Evolutionary conservation across 2,329 filamentous ascomycete species (phyloP), one percentile per base, ranked within the genome.

Genomic region (Hypoxylon sp.): DNA sequence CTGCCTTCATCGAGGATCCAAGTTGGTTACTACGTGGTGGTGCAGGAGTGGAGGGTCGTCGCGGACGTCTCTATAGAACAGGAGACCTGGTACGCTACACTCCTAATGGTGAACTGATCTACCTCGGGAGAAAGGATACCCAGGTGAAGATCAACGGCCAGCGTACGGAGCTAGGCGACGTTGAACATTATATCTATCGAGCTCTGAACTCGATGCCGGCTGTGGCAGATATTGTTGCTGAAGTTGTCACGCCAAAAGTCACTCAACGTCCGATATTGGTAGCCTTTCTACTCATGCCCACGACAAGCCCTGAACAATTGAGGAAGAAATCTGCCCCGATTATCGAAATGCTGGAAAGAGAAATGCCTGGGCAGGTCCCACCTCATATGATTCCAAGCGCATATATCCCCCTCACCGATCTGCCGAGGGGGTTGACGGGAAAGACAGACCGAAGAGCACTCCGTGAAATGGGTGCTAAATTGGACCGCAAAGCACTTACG

Each of bases 1-100:
- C 79, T 30, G 75, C 75, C 0, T 82, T 82, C 51, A 77, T 82
- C 48, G 75, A 75, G 38, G 73, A 79, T 53, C 80, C 78, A 30
- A 66, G 60, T 2, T 81, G 78, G 79, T 28, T 50, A n/a, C 23
- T 32, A 28, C 46, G 46, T 32, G 46, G 46, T n/a, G 13, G 17
- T 9, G 21, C 30, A 11, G n/a, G 38, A 23, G 13, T 25, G 13
- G 23, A 13, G 65, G 50, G 50, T 19, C 21, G 55, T 4, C 55
- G 61, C 5, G 71, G 76, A 23, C 60, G 69, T 5, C 72, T 79
- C 21, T 78, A 80, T 70, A 78, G 78, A 64, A 80, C 79, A 9
- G 79, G 78, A 17, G 79, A 80, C 63, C 68, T 80, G 7, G 78
- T 77, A 17, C 76, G 75, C 48, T 80, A 80, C 59, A 76, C 76